These are phyloP conservation scores for Pseudonitzschia pungens DNA, from an alignment of 108 stramenopile species.

Conservation along the genomic window DNA sequence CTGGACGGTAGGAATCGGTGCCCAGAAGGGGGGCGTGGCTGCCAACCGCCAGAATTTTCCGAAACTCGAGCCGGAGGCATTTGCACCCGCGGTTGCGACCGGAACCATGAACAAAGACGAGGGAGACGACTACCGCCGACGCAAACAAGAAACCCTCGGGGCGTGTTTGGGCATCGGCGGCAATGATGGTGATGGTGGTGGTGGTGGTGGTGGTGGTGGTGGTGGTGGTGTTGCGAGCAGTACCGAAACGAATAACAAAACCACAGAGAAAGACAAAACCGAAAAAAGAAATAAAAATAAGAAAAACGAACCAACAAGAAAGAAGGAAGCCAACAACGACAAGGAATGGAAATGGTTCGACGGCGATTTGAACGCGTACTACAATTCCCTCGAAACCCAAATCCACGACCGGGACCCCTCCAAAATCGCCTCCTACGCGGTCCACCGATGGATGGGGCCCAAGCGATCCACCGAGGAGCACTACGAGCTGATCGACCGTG, in stretches of 20 bases:
- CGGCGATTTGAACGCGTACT: conserved; percentile 55
- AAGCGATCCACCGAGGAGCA: conserved; percentile 39
- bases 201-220: background rate
- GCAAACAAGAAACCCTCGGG: conserved; percentile 14
- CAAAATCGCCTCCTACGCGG: conserved; percentile 42
- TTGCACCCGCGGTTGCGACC: no score
- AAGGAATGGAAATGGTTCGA: conserved; percentile 53
- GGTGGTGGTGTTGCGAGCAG: background rate
- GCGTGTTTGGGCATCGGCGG: conserved; percentile 1
- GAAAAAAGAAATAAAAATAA: background rate
- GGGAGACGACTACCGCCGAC: background rate
- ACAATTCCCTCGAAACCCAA: conserved; percentile 48
- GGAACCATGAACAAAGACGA: conserved; percentile 3
- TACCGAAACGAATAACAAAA: background rate
- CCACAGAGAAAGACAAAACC: background rate
- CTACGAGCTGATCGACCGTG: conserved; percentile 42
- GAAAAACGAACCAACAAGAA: background rate
- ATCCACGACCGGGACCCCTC: conserved; percentile 45
- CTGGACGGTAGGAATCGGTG: conserved; percentile 50
- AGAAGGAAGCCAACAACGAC: conserved; percentile 6
- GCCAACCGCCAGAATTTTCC: conserved; percentile 34
- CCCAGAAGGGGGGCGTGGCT: conserved; percentile 24
- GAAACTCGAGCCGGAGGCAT: background rate
- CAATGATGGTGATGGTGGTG: background rate
- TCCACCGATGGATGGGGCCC: conserved; percentile 61